A percentile compares a stretch with the other conserved stretches of the same genome.
Conservation (phyloP, 129 eudicot genomes). For the Centella asiatica region DNA sequence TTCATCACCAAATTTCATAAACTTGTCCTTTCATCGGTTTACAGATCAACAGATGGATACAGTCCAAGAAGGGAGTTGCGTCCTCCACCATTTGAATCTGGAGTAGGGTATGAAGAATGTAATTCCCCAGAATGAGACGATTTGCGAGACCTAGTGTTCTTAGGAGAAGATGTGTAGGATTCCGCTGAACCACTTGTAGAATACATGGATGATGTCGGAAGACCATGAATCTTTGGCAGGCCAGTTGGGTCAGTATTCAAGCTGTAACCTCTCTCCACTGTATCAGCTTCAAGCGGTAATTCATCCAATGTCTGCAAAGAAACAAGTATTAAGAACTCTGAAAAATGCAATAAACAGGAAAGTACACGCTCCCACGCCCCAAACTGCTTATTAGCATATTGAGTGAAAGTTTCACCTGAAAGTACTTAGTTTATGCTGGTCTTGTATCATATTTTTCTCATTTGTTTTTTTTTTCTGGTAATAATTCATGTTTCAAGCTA, state of each 20-base stretch:
- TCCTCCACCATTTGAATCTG: slow-evolving; percentile 63
- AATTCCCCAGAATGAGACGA: slow-evolving; percentile 86
- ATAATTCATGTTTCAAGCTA: too few relatives aligned
- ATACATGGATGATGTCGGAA: slow-evolving; percentile 57
- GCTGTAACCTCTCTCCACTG: slow-evolving; percentile 84
- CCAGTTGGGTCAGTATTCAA: slow-evolving; percentile 67
- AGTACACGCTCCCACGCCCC: too few relatives aligned
- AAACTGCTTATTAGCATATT: too few relatives aligned
- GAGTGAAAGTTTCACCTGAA: too few relatives aligned
- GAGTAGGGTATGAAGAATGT: slow-evolving; percentile 35
- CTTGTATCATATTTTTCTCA: too few relatives aligned
- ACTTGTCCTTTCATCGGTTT: neutral
- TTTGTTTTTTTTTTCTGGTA: too few relatives aligned
- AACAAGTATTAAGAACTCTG: neutral
- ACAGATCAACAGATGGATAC: slow-evolving; percentile 47
- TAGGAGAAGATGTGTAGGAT: slow-evolving; percentile 63
- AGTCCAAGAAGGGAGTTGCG: slow-evolving; percentile 43
- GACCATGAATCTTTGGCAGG: slow-evolving; percentile 81
- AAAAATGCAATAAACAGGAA: neutral
- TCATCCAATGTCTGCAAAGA: slow-evolving; percentile 73
- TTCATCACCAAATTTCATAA: too few relatives aligned
- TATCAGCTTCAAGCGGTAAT: slow-evolving; percentile 88
- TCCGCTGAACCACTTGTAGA: slow-evolving; percentile 46
- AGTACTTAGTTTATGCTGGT: too few relatives aligned
- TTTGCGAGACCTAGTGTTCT: slow-evolving; percentile 60